Percentiles rank a stretch among this genome's conserved stretches.
phyloP scores from a whole-genome alignment of 768 basidiomycete genomes.

The Favolaschia claudopus region DNA sequence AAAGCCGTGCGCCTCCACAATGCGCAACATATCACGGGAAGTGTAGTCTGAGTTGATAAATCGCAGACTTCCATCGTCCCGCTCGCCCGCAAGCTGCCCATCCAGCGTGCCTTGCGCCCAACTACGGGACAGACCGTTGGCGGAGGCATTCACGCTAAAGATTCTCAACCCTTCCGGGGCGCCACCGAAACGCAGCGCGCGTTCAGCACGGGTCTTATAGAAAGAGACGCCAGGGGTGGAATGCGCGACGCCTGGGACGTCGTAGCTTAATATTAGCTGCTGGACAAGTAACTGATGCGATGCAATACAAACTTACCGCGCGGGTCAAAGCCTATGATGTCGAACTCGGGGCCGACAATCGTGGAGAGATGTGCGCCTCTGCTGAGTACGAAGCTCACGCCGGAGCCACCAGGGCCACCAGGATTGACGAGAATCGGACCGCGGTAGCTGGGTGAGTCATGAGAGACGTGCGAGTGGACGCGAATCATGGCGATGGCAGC shows the following conservation, averaged over 20 bases:
- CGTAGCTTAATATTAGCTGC: no score
- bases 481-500: conserved; percentile 11
- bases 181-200: background rate
- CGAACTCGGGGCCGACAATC: conserved; percentile 16
- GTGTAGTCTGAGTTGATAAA: conserved; percentile 14
- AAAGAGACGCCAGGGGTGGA: conserved; percentile 17
- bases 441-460: background rate
- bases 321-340: conserved; percentile 20
- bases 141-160: background rate
- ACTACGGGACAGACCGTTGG: background rate
- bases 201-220: conserved; percentile 6
- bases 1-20: conserved; percentile 2
- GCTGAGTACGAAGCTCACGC: conserved; percentile 1
- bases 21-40: conserved; percentile 20
- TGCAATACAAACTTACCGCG: no score
- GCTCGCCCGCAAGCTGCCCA: background rate
- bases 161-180: background rate
- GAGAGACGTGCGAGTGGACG: background rate
- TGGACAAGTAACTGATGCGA: no score
- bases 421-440: conserved; percentile 20
- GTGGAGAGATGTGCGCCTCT: background rate
- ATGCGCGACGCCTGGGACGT: conserved; percentile 10
- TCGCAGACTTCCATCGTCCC: conserved; percentile 1
- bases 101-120: conserved; percentile 8
- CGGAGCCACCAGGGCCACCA: conserved; percentile 20